phyloP scores from a whole-genome alignment of 495 filamentous ascomycete genomes.

The Friedmanniomyces simplex region DNA sequence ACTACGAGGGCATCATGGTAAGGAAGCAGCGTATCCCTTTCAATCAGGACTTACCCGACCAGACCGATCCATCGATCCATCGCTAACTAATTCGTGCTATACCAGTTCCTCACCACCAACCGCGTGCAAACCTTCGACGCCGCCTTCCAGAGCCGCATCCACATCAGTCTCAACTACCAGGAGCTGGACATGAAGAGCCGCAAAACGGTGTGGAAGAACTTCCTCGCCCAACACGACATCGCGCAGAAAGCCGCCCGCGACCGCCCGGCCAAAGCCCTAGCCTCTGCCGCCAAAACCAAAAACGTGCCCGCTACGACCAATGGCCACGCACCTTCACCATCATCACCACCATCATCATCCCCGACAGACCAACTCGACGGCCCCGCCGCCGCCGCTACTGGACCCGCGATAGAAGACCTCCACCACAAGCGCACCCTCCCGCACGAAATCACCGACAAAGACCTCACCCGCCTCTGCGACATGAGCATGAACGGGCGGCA shows the following conservation, averaged over 20 bases:
- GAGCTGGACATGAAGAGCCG: constrained; percentile 29
- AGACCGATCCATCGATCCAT: too few relatives aligned
- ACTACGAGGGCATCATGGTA: constrained; percentile 49
- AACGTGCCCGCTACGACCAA: too few relatives aligned
- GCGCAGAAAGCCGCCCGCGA: constrained; percentile 6
- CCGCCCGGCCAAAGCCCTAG: constrained; percentile 8
- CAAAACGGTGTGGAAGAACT: constrained; percentile 37
- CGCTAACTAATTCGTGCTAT: too few relatives aligned
- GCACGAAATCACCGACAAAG: constrained; percentile 32
- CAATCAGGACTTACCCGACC: too few relatives aligned
- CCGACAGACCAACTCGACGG: too few relatives aligned
- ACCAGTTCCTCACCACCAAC: constrained; percentile 41
- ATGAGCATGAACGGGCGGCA: constrained; percentile 50
- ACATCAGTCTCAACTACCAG: constrained; percentile 34
- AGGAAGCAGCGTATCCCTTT: too few relatives aligned
- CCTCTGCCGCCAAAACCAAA: constrained; percentile 11
- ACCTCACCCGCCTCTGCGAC: constrained; percentile 35
- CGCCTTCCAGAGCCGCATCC: constrained; percentile 35
- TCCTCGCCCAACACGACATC: constrained; percentile 25
- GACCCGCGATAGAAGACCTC: not conserved
- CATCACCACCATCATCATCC: too few relatives aligned
- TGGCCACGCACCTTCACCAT: too few relatives aligned
- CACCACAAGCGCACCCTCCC: constrained; percentile 18
- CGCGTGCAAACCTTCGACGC: constrained; percentile 32
- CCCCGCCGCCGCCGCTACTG: not conserved